phyloP scores from a whole-genome alignment of 2,329 filamentous ascomycete species.

The Aspergillus fumigatus region DNA sequence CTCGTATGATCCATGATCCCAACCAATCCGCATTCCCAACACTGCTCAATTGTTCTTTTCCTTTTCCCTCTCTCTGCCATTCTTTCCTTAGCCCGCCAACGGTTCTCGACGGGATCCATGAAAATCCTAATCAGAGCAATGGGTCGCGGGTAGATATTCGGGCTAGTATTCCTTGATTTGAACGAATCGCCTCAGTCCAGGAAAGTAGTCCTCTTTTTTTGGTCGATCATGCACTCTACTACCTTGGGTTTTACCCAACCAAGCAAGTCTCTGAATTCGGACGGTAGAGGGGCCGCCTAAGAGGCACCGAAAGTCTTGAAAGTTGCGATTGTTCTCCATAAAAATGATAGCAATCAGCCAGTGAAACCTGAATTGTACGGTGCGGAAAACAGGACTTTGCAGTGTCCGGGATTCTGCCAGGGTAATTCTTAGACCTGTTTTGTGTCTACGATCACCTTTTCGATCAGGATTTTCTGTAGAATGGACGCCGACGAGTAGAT shows the following conservation, averaged over 20 bases:
- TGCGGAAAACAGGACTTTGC: neutral
- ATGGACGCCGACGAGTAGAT: neutral
- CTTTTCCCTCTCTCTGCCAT: neutral
- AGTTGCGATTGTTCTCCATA: neutral
- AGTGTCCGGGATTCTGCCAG: neutral
- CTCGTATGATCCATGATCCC: neutral
- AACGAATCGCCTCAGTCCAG: neutral
- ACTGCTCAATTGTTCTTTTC: neutral
- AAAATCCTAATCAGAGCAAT: neutral
- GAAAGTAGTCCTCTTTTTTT: neutral
- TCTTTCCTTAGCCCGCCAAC: neutral
- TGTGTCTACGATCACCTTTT: neutral
- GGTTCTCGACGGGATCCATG: neutral
- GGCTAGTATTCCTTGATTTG: neutral
- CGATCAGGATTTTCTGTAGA: neutral
- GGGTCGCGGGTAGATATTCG: neutral
- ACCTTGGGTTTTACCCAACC: neutral
- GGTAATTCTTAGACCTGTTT: neutral
- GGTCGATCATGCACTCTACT: neutral
- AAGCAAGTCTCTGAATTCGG: neutral
- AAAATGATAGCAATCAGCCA: neutral
- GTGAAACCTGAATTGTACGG: neutral
- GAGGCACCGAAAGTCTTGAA: neutral
- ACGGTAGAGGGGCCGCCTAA: neutral
- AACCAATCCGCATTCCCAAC: neutral